Conservation (phyloP, 176 grass and related monocot genomes). For the Tillandsia leiboldiana region DNA sequence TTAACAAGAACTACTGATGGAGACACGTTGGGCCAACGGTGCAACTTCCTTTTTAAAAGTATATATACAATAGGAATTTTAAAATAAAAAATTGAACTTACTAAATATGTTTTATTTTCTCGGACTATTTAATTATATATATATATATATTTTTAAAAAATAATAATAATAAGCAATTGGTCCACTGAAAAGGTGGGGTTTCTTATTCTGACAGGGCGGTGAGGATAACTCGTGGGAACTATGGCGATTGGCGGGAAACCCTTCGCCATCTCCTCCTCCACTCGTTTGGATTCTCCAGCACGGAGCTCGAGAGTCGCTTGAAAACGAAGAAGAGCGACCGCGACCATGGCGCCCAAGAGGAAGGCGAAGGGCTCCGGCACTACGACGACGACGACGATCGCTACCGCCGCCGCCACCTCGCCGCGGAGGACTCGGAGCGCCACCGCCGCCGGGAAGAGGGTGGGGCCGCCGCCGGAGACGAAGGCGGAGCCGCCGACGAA, state of each 20-base stretch:
- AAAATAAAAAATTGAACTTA: too few relatives aligned
- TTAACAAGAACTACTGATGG: too few relatives aligned
- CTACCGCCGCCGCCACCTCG: neutral
- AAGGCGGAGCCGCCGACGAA: conserved; percentile 5
- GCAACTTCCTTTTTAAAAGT: too few relatives aligned
- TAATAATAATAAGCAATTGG: too few relatives aligned
- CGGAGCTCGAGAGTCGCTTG: neutral
- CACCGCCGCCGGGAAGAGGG: conserved; percentile 24
- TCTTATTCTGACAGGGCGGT: too few relatives aligned
- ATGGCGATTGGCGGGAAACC: conserved; percentile 33
- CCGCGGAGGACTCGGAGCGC: conserved; percentile 37
- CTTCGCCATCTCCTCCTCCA: neutral
- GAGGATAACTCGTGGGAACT: conserved; percentile 32
- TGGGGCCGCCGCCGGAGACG: neutral
- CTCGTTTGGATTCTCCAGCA: neutral
- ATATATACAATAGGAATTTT: too few relatives aligned
- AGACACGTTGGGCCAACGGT: too few relatives aligned
- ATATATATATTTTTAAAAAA: too few relatives aligned
- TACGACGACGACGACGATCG: neutral
- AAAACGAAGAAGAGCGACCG: neutral
- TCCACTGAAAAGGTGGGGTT: too few relatives aligned
- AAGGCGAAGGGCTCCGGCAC: conserved; percentile 15
- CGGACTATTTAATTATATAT: too few relatives aligned
- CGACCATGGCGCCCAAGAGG: conserved; percentile 36
- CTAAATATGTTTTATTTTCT: too few relatives aligned